Base-by-base conservation (phyloP, 805 yeast species). In the Yamadazyma insecticola region DNA sequence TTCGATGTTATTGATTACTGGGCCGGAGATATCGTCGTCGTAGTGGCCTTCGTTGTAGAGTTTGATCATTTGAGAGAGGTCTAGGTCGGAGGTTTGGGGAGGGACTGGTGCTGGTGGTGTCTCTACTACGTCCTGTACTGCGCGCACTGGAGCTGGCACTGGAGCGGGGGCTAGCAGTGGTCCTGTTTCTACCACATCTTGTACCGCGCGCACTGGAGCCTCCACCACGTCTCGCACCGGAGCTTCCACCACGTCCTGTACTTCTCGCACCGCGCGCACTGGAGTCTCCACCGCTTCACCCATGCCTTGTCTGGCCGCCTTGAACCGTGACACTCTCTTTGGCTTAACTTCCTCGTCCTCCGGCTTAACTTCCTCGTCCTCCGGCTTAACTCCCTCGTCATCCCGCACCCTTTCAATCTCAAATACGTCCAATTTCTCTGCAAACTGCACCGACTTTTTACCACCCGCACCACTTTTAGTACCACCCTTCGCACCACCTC, bases 11-110 rank as follows among this genome's bases (percentile, higher is more conserved):
- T 73, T 72, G 13, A 79, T 68, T 1, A 79, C 69, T 10, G 72
- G 72, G 0, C 83, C 83, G 29, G 68, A 67, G 0, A 76, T 71
- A 41, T 78, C 83, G 37, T 75, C 83, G 8, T n/a, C n/a, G n/a
- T n/a, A n/a, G n/a, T n/a, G n/a, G n/a, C n/a, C n/a, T n/a, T n/a
- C n/a, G n/a, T n/a, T n/a, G n/a, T n/a, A n/a, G n/a, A n/a, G n/a
- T n/a, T n/a, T n/a, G n/a, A n/a, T n/a, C n/a, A n/a, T n/a, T n/a
- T n/a, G n/a, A n/a, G n/a, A n/a, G n/a, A n/a, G n/a, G n/a, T n/a
- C n/a, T n/a, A n/a, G n/a, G n/a, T n/a, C n/a, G n/a, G n/a, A n/a
- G n/a, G n/a, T n/a, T n/a, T n/a, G n/a, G n/a, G n/a, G n/a, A n/a
- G n/a, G n/a, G n/a, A n/a, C n/a, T n/a, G n/a, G n/a, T n/a, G n/a